Evolutionary conservation across 1,284 basidiomycete genomes (phyloP).

Genomic region (Malassezia sp.): DNA sequence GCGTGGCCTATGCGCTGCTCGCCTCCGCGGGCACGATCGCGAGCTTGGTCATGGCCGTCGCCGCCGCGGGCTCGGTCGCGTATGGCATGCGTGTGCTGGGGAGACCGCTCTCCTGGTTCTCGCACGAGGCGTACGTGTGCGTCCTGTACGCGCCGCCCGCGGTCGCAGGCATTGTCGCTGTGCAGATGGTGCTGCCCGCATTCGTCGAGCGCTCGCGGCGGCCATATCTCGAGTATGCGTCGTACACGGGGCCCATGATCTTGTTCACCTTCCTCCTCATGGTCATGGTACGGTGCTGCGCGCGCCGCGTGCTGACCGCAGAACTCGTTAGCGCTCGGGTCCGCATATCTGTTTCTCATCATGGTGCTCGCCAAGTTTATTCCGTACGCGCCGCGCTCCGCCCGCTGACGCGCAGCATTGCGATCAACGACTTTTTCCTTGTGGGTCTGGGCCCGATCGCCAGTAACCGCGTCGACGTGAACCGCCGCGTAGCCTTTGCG

Average conservation of each 20-base stretch:
- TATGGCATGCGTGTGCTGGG: conserved; percentile 57
- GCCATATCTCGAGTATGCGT: conserved; percentile 38
- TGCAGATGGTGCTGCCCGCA: conserved; percentile 57
- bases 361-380: conserved; percentile 51
- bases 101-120: conserved; percentile 51
- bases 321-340: too few relatives aligned
- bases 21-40: conserved; percentile 24
- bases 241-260: conserved; percentile 25
- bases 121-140: conserved; percentile 60
- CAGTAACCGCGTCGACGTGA: conserved; percentile 21
- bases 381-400: conserved; percentile 9
- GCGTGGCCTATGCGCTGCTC: conserved; percentile 27
- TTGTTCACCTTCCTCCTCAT: conserved; percentile 29
- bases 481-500: conserved; percentile 29
- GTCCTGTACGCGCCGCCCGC: conserved; percentile 66
- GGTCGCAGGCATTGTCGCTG: conserved; percentile 53
- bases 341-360: conserved; percentile 59
- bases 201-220: conserved; percentile 48
- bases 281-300: too few relatives aligned
- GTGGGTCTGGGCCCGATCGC: conserved; percentile 31
- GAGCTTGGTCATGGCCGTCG: conserved; percentile 49
- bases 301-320: conserved; percentile 58
- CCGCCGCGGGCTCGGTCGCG: conserved; percentile 64
- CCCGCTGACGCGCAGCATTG: conserved; percentile 4
- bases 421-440: conserved; percentile 36